Evolutionary conservation across 2,329 filamentous ascomycete genomes (phyloP).

Genomic region (Botrytis hyacinthi): DNA sequence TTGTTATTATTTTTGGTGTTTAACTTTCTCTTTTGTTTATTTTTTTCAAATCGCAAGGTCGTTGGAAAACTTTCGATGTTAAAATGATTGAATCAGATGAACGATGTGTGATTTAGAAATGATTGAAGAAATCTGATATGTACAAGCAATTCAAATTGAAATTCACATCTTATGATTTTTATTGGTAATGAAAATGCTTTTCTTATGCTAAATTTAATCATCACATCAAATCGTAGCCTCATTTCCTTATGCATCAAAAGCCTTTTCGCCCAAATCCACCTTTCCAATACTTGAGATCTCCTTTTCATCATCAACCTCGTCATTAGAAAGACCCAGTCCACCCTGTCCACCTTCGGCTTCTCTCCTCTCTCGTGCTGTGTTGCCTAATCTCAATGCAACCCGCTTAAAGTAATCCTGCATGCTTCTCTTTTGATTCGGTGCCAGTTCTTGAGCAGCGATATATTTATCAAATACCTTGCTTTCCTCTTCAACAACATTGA

Average conservation of each 20-base stretch:
- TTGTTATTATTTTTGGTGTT: not conserved
- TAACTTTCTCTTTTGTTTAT: not conserved
- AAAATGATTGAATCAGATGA: not conserved
- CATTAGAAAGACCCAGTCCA: conserved; percentile 79
- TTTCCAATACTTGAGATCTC: conserved; percentile 96
- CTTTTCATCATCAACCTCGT: conserved; percentile 90
- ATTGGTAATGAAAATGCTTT: not conserved
- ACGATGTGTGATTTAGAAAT: not conserved
- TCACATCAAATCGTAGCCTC: not conserved
- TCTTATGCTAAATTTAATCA: conserved; percentile 3
- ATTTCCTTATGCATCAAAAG: conserved; percentile 36
- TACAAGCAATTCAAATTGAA: not conserved
- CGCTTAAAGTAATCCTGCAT: conserved; percentile 98
- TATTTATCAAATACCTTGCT: conserved; percentile 87
- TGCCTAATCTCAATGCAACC: conserved; percentile 79
- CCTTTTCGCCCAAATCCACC: conserved; percentile 69
- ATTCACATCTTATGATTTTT: not conserved
- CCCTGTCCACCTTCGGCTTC: conserved; percentile 90
- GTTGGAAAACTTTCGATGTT: not conserved
- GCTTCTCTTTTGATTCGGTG: conserved; percentile 73
- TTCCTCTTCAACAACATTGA: conserved; percentile 86
- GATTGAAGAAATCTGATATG: too few species aligned
- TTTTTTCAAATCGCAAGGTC: not conserved
- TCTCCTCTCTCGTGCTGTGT: conserved; percentile 81
- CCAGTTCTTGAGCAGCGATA: conserved; percentile 67